These are phyloP conservation scores for Ramalina intermedia DNA, from an alignment of 495 filamentous ascomycete species.

Conservation along the genomic window DNA sequence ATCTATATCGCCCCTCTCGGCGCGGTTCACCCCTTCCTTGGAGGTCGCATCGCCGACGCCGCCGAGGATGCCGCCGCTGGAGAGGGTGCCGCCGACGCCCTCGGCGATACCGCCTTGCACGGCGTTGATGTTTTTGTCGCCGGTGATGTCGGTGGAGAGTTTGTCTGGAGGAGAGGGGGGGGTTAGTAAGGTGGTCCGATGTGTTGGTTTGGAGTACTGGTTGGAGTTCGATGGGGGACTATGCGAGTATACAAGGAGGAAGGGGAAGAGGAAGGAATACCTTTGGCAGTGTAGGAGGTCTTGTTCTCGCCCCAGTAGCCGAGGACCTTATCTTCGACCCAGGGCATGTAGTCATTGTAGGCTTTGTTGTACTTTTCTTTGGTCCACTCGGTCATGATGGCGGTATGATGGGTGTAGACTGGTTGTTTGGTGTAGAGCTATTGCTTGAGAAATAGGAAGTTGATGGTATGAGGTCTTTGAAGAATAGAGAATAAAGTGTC, in stretches of 20 bases:
- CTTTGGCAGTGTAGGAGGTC: conserved; percentile 42
- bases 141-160: conserved; percentile 45
- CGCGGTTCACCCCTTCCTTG: conserved; percentile 42
- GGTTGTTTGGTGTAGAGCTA: too few species aligned
- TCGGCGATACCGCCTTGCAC: conserved; percentile 43
- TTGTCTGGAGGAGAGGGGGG: conserved; percentile 28
- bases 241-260: neutral
- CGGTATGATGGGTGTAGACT: neutral
- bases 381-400: conserved; percentile 30
- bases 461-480: too few species aligned
- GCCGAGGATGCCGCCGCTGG: conserved; percentile 40
- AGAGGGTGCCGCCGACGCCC: conserved; percentile 38
- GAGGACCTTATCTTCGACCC: conserved; percentile 51
- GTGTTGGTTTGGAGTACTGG: neutral
- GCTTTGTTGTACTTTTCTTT: conserved; percentile 44
- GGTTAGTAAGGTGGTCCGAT: neutral
- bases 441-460: too few species aligned
- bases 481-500: too few species aligned
- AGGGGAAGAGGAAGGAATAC: conserved; percentile 18
- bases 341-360: conserved; percentile 52
- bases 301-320: conserved; percentile 54
- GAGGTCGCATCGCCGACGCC: conserved; percentile 38
- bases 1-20: conserved; percentile 36
- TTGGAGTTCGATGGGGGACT: neutral
- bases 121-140: conserved; percentile 39